Evolutionary conservation across 495 filamentous ascomycete species (phyloP), one percentile per base, ranked within the genome.

Genomic region (Halenospora varia): DNA sequence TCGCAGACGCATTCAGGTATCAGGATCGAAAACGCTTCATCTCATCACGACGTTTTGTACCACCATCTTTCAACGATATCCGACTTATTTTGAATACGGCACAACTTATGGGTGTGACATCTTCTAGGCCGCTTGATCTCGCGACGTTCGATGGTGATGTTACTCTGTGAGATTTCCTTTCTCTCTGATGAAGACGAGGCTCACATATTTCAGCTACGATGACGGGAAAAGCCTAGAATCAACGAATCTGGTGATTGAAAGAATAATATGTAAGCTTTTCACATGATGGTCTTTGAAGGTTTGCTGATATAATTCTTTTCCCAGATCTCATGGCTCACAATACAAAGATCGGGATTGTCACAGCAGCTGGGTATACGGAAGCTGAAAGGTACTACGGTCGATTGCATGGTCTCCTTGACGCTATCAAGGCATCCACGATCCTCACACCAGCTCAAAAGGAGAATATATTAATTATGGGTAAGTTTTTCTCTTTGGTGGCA

Each of bases 121-220:
- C 78, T 15, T 77, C 77, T 45, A 81, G 84, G n/a, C 78, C 79
- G 1, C 73, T 95, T 8, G 80, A 92, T 60, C 83, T 98, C 2
- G 84, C 96, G 48, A 98, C 94, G 13, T 97, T 98, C 64, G 94
- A 98, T 69, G 95, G 95, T 68, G 95, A 98, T 65, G 91, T 98
- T 11, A 98, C 95, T 4, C 82, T 98, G 39, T 66, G 50, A 17
- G 20, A 39, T 20, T 25, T 22, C 19, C 3, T 40, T 17, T 39
- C 4, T 18, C 19, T 10, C 9, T 20, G n/a, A 25, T 20, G 15
- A 29, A n/a, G 48, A 35, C 4, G 10, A 26, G 3, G 44, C 57
- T 62, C 26, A 62, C 11, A 25, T 13, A 22, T n/a, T 17, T 10
- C 25, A 66, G 63, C n/a, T 97, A 97, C 70, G 91, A 96, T 60